Base-by-base conservation (phyloP, 768 basidiomycete species). In the Kwoniella pini region DNA sequence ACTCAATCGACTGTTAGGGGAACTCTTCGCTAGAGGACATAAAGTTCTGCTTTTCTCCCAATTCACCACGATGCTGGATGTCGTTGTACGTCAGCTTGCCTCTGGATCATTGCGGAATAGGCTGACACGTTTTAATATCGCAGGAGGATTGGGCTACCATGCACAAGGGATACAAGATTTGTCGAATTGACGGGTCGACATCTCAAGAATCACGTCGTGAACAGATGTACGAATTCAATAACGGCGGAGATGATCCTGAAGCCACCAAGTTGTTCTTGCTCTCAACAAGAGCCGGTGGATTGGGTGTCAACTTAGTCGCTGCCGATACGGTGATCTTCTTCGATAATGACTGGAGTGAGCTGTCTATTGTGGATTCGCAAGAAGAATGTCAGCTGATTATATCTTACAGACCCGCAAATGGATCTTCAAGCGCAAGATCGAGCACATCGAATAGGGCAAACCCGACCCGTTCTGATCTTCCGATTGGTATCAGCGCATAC, bases 401-500 rank as follows among this genome's bases (percentile, higher is more conserved):
- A 4, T 38, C 15, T 7, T 50, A 11, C 42, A 68, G 73, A 78
- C 46, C 93, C 94, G 0, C 94, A 96, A 80, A 93, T 94, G 87
- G 95, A 99, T 66, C 82, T 90, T 2, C 95, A 99, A 80, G 95
- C 95, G 0, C 90, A 93, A 75, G 95, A 96, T 69, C 84, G 95
- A 33, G 93, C 93, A 0, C 95, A 99, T 78, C 86, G 96, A 11
- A 97, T 99, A 48, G 95, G 95, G 1, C 95, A 97, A 80, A 96
- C 86, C 27, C 87, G 82, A 65, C 91, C 92, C 0, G 92, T 96
- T 53, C 82, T 96, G 43, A 86, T 96, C 58, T 95, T 91, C 80
- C 83, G 95, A 38, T 82, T 97, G 3, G 85, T 95, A 36, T 88
- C 87, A 21, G 65, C 69, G 4, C 64, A 93, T 77, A 96, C 92